A percentile compares a stretch with the other conserved stretches of the same genome.
Evolutionary conservation across 495 filamentous ascomycete genomes (phyloP).

Genomic region (Beverwykella pulmonaria): DNA sequence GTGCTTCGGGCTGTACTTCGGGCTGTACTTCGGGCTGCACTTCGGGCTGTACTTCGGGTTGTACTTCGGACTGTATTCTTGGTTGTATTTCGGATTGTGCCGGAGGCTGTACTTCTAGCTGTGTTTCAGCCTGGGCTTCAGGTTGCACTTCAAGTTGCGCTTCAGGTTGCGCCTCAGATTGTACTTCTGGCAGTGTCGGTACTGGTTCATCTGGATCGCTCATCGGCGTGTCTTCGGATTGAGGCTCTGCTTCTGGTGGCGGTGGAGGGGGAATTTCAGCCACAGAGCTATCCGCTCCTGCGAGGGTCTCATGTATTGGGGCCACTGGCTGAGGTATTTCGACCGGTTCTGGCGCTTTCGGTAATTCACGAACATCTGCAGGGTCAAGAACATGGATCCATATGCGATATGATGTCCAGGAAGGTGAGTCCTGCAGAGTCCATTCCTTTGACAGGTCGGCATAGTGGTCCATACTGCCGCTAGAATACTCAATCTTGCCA

Average conservation of each 20-base stretch:
- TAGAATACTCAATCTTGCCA: constrained; percentile 36
- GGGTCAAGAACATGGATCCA: constrained; percentile 39
- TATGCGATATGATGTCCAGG: constrained; percentile 24
- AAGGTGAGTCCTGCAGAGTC: constrained; percentile 20
- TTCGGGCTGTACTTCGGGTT: not conserved
- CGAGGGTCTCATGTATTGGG: not conserved
- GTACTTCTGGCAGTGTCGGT: not conserved
- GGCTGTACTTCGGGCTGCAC: not conserved
- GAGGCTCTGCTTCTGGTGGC: constrained; percentile 11
- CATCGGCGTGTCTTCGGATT: constrained; percentile 39
- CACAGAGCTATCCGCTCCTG: not conserved
- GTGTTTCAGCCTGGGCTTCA: not conserved
- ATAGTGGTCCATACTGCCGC: constrained; percentile 33
- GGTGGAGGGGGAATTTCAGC: constrained; percentile 9
- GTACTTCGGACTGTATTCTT: not conserved
- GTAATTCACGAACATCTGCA: constrained; percentile 31
- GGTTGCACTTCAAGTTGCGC: not conserved
- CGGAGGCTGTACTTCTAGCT: not conserved
- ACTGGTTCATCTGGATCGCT: constrained; percentile 36
- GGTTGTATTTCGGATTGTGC: not conserved
- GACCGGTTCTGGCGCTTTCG: constrained; percentile 23
- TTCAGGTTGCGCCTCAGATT: not conserved
- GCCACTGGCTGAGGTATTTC: not conserved
- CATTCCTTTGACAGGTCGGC: constrained; percentile 18
- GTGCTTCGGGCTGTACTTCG: not conserved